A percentile compares a stretch with the other conserved stretches of the same genome.
Conservation (phyloP, 1,284 basidiomycete species). For the Ustilago cynodontis region DNA sequence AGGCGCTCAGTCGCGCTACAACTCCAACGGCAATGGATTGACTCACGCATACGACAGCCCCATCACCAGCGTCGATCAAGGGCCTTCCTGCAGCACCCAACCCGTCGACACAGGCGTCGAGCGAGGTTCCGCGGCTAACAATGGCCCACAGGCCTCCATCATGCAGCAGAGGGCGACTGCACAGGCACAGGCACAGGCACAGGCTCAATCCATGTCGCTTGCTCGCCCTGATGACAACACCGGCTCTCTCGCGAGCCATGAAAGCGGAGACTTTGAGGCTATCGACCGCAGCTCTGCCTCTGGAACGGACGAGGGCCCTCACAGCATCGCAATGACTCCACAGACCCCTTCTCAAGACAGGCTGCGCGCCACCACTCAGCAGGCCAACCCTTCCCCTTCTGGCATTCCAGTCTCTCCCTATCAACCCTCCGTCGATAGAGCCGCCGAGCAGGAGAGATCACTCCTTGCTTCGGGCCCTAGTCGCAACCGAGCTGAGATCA, state of each 20-base stretch:
- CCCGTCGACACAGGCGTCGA: slow-evolving; percentile 33
- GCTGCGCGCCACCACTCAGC: slow-evolving; percentile 25
- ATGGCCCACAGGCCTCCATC: slow-evolving; percentile 47
- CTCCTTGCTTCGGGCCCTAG: slow-evolving; percentile 49
- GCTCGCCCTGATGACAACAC: slow-evolving; percentile 21
- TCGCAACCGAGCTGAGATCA: slow-evolving; percentile 39
- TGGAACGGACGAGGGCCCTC: slow-evolving; percentile 37
- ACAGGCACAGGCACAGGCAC: slow-evolving; percentile 55
- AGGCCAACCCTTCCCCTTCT: slow-evolving; percentile 22
- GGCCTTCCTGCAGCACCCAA: slow-evolving; percentile 30
- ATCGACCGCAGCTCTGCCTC: slow-evolving; percentile 52
- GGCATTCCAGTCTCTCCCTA: slow-evolving; percentile 30
- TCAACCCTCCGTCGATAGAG: slow-evolving; percentile 18
- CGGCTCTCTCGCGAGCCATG: slow-evolving; percentile 31
- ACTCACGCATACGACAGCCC: slow-evolving; percentile 30
- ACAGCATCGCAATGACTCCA: slow-evolving; percentile 11
- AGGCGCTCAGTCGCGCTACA: not conserved
- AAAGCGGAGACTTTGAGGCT: slow-evolving; percentile 50
- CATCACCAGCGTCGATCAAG: slow-evolving; percentile 40
- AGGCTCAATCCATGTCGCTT: slow-evolving; percentile 44
- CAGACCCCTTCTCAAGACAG: slow-evolving; percentile 18
- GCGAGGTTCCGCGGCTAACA: slow-evolving; percentile 5
- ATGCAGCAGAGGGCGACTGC: slow-evolving; percentile 64
- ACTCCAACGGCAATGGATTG: slow-evolving; percentile 32
- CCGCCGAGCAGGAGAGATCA: slow-evolving; percentile 38